Conservation (phyloP, 805 yeast species). For the Zygosaccharomyces lentus region DNA sequence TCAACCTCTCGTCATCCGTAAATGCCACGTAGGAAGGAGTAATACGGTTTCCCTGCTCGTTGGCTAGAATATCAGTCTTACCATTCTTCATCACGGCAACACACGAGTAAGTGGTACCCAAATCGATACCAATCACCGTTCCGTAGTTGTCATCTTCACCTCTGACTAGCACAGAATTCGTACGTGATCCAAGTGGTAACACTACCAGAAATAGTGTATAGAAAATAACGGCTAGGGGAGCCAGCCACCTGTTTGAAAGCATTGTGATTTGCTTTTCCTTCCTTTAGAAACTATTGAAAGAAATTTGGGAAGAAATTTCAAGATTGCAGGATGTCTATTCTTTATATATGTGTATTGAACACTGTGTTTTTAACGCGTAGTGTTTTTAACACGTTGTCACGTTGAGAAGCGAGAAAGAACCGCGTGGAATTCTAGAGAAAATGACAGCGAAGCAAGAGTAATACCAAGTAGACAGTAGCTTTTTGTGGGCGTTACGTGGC, state of each 20-base stretch:
- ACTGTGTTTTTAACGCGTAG: slow-evolving; percentile 6
- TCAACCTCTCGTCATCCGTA: slow-evolving; percentile 85
- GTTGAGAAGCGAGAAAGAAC: slow-evolving; percentile 4
- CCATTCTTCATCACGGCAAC: slow-evolving; percentile 85
- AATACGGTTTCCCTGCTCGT: slow-evolving; percentile 96
- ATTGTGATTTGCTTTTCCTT: slow-evolving; percentile 3
- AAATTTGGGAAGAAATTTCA: not conserved
- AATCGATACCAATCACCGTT: slow-evolving; percentile 85
- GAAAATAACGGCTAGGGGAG: slow-evolving; percentile 42
- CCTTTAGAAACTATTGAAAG: not conserved
- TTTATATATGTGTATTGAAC: slow-evolving; percentile 6
- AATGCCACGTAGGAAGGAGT: slow-evolving; percentile 95
- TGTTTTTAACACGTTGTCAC: slow-evolving; percentile 5
- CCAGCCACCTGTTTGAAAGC: slow-evolving; percentile 38
- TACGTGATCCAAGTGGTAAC: slow-evolving; percentile 28
- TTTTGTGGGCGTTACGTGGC: not conserved
- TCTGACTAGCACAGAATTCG: slow-evolving; percentile 33
- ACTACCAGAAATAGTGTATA: slow-evolving; percentile 32
- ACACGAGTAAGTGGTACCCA: slow-evolving; percentile 97
- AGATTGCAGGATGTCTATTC: not conserved
- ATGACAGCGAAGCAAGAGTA: slow-evolving; percentile 4
- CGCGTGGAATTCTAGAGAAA: slow-evolving; percentile 6
- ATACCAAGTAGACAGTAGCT: not conserved
- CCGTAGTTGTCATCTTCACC: slow-evolving; percentile 49
- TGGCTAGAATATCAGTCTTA: slow-evolving; percentile 87